These are phyloP conservation scores for Skeletonema grethae DNA, from an alignment of 108 stramenopile genomes.

Conservation along the genomic window DNA sequence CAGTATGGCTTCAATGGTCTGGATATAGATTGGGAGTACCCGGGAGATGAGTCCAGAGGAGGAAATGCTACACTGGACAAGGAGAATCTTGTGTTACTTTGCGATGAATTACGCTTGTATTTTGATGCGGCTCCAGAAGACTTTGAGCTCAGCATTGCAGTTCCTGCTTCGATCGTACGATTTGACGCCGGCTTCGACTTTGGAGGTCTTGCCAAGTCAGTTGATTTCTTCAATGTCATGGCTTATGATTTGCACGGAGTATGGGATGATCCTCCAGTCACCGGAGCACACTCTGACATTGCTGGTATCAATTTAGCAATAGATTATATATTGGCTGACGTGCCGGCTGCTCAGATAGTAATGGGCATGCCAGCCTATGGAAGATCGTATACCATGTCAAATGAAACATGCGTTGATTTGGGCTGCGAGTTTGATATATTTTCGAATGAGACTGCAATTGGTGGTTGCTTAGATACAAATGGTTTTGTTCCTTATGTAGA, in stretches of 20 bases:
- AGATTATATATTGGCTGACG: constrained; percentile 45
- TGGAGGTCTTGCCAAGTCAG: constrained; percentile 20
- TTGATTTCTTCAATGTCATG: constrained; percentile 55
- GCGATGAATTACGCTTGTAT: constrained; percentile 39
- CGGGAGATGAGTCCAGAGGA: constrained; percentile 44
- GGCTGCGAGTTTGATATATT: constrained; percentile 41
- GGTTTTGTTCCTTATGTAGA: constrained; percentile 49
- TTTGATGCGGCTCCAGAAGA: constrained; percentile 50
- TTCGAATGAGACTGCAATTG: constrained; percentile 44
- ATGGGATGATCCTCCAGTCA: constrained; percentile 39
- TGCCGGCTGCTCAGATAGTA: constrained; percentile 42
- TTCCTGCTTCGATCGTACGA: constrained; percentile 28
- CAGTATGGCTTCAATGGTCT: constrained; percentile 45
- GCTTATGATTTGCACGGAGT: constrained; percentile 48
- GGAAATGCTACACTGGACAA: constrained; percentile 36
- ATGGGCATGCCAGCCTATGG: constrained; percentile 54
- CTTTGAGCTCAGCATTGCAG: constrained; percentile 46
- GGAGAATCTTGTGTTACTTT: constrained; percentile 41
- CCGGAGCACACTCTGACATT: constrained; percentile 50
- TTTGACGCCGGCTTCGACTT: constrained; percentile 45
- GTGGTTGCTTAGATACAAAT: constrained; percentile 42
- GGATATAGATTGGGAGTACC: constrained; percentile 54
- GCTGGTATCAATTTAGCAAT: constrained; percentile 35
- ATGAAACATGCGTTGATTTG: constrained; percentile 35
- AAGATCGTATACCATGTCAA: constrained; percentile 38